Evolutionary conservation across 208 protist genomes (phyloP), one percentile per base, ranked within the genome.

Genomic region (Leptomonas seymouri): DNA sequence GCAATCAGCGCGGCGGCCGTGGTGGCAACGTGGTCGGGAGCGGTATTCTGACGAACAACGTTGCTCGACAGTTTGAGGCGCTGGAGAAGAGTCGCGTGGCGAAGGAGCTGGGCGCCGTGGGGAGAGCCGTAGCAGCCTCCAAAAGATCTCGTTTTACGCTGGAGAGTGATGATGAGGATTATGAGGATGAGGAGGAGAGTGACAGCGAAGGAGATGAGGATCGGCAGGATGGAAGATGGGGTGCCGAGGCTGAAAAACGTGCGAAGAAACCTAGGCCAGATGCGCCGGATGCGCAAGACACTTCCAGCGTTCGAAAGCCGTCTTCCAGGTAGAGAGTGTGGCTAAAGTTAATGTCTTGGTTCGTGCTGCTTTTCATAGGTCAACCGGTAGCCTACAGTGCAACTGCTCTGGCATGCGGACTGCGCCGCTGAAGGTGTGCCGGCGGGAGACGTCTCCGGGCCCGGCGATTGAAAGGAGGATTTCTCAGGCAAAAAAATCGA

Each of bases 91-190:
- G 48, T 9, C 84, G 80, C 25, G 68, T 46, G 53, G 67, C 66
- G 64, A 27, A 69, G 60, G 80, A 71, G 20, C 6, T 82, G 14
- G 54, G 27, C 4, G 56, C 60, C 28, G 86, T 67, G 45, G 74
- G 73, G 69, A 15, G 9, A 1, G 42, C 67, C 53, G 78, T 79
- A 27, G 21, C 12, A 41, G 53, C 71, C 34, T 31, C 56, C 36
- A 76, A 76, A 54, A 67, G 72, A 27, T 66, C 67, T 11, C 79
- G 81, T 12, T 86, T 80, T 48, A n/a, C 67, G 15, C n/a, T 84
- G 48, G 81, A 74, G 39, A 68, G 78, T 54, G 27, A 54, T 20
- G 36, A 64, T 9, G 76, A 81, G 15, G 80, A 85, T 15, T 67
- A 69, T 1, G 75, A 75, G 1, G 45, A 31, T 49, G 74, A 16